Percentiles rank a stretch among this genome's conserved stretches.
Conservation (phyloP, 23 red algal species). For the Pyropia yezoensis region DNA sequence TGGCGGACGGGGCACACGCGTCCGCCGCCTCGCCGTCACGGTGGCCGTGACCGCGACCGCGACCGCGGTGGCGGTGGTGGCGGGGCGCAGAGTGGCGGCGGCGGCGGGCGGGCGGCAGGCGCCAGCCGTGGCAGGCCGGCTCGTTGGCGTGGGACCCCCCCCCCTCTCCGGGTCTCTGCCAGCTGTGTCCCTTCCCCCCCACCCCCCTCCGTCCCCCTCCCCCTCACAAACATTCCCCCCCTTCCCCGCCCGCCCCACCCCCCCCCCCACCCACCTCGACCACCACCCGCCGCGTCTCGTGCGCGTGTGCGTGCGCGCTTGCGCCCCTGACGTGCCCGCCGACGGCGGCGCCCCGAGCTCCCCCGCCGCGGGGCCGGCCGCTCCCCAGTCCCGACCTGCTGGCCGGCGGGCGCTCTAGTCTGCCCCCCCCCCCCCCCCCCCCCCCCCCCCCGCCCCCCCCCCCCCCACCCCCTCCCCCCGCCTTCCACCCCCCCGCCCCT, state of each 20-base stretch:
- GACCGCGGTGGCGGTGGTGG: no score
- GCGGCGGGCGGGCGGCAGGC: no score
- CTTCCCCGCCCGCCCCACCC: no score
- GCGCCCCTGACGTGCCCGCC: constrained; percentile 2
- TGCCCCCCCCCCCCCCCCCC: neutral
- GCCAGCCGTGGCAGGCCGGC: no score
- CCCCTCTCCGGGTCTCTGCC: neutral
- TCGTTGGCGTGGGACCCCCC: neutral
- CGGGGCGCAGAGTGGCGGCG: no score
- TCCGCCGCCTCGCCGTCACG: no score
- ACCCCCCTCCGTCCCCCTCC: neutral
- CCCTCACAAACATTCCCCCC: neutral
- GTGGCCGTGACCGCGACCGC: no score
- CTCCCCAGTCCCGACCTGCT: neutral
- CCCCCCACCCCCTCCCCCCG: neutral
- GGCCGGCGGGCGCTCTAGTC: neutral
- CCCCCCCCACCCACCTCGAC: no score
- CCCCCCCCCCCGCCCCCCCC: neutral
- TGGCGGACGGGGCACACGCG: no score
- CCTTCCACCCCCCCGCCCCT: neutral
- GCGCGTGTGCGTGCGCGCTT: neutral
- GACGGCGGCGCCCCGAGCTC: neutral
- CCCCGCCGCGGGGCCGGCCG: neutral
- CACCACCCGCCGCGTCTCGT: neutral
- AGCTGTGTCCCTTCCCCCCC: neutral